Conservation (phyloP, 768 basidiomycete species). For the Mycena vitilis region DNA sequence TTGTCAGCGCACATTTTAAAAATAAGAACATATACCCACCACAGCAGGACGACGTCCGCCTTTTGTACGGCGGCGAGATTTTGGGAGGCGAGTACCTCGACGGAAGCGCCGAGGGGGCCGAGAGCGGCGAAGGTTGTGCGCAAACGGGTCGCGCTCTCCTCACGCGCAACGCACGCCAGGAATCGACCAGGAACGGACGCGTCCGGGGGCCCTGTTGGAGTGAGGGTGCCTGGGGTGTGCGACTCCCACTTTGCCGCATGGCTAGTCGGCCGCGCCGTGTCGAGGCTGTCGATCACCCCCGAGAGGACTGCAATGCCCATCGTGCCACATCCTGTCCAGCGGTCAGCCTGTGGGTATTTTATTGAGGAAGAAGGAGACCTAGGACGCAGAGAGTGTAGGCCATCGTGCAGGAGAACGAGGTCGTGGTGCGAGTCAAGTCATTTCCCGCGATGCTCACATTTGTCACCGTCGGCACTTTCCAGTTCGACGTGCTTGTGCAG, state of each 20-base stretch:
- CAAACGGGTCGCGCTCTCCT: constrained; percentile 79
- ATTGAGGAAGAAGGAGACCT: constrained; percentile 56
- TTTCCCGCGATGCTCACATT: constrained; percentile 61
- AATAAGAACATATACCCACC: constrained; percentile 56
- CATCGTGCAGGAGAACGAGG: constrained; percentile 57
- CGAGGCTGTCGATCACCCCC: constrained; percentile 88
- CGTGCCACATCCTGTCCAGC: constrained; percentile 88
- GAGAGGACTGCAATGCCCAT: constrained; percentile 98
- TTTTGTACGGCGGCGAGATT: constrained; percentile 80
- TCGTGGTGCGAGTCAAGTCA: background rate
- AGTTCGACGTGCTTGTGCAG: constrained; percentile 81
- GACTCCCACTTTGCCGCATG: constrained; percentile 52
- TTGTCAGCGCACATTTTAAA: background rate
- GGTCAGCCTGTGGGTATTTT: constrained; percentile 15
- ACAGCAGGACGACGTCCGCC: constrained; percentile 89
- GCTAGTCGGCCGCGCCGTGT: constrained; percentile 50
- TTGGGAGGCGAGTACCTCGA: constrained; percentile 75
- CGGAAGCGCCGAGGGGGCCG: constrained; percentile 68
- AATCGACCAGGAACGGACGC: constrained; percentile 82
- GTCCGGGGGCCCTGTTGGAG: constrained; percentile 72
- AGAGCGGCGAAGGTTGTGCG: constrained; percentile 67
- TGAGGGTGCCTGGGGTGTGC: constrained; percentile 79
- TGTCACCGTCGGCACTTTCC: constrained; percentile 91
- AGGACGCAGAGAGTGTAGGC: constrained; percentile 93
- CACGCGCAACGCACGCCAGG: constrained; percentile 87